Percentiles rank a stretch among this genome's conserved stretches.
Conservation (phyloP, 106 monocot genomes). For the Posidonia australis region DNA sequence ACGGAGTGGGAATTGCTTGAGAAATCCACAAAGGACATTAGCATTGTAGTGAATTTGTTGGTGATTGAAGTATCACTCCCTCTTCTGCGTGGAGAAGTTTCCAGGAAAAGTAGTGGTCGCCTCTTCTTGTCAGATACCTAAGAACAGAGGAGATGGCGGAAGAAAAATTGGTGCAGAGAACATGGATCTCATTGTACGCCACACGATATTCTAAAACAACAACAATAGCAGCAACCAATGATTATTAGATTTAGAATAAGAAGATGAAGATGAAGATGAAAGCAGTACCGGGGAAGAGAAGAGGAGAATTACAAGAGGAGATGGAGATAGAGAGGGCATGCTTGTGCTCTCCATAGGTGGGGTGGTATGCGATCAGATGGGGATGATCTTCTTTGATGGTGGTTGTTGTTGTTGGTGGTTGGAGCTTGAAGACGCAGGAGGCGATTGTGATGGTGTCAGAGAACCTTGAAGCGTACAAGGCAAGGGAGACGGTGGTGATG, state of each 20-base stretch:
- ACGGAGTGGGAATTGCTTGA: conserved; percentile 45
- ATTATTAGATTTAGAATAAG: too few species aligned
- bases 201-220: conserved; percentile 34
- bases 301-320: conserved; percentile 51
- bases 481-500: conserved; percentile 55
- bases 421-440: conserved; percentile 13
- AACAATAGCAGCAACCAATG: too few species aligned
- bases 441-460: conserved; percentile 8
- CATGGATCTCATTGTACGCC: conserved; percentile 47
- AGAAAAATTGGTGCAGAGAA: conserved; percentile 18
- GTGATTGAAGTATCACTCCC: conserved; percentile 46
- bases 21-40: conserved; percentile 89
- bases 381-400: too few species aligned
- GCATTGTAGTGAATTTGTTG: neutral
- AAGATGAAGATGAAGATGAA: too few species aligned
- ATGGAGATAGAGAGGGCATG: conserved; percentile 55
- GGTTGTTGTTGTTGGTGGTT: too few species aligned
- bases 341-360: conserved; percentile 80
- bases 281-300: conserved; percentile 55
- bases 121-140: conserved; percentile 26
- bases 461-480: conserved; percentile 53
- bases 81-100: conserved; percentile 40
- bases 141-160: conserved; percentile 22
- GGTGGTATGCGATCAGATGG: conserved; percentile 46
- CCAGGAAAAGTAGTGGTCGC: conserved; percentile 48